A percentile compares a stretch with the other conserved stretches of the same genome.
Evolutionary conservation across 2,329 filamentous ascomycete genomes (phyloP).

Genomic region (Zopfia rhizophila): DNA sequence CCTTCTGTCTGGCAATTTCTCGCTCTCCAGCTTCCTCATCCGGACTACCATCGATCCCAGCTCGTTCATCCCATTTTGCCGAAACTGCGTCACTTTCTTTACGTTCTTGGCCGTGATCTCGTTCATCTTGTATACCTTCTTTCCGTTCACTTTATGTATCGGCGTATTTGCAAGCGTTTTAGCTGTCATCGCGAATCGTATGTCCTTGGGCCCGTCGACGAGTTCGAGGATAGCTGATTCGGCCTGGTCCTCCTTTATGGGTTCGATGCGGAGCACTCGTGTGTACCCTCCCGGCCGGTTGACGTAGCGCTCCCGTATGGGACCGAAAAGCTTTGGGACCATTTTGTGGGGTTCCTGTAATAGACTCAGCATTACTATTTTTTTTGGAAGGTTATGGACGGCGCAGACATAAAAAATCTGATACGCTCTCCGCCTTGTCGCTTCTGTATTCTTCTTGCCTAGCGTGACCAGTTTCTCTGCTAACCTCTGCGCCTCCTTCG

Average conservation of each 20-base stretch:
- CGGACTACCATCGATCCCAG: constrained; percentile 70
- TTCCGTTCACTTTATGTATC: too few relatives aligned
- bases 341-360: constrained; percentile 72
- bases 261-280: constrained; percentile 90
- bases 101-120: constrained; percentile 82
- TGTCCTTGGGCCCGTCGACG: constrained; percentile 92
- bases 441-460: constrained; percentile 91
- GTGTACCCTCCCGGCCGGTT: constrained; percentile 91
- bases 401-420: constrained; percentile 83
- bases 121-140: constrained; percentile 69
- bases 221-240: constrained; percentile 91
- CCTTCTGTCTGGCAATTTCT: constrained; percentile 39
- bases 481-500: constrained; percentile 93
- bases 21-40: constrained; percentile 37
- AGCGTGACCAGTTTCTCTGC: constrained; percentile 95
- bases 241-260: constrained; percentile 87
- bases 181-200: constrained; percentile 94
- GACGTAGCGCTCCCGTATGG: constrained; percentile 81
- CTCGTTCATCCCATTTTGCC: constrained; percentile 71
- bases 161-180: constrained; percentile 76
- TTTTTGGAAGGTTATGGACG: not conserved
- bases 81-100: constrained; percentile 82
- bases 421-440: constrained; percentile 77
- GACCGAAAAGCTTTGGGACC: constrained; percentile 88
- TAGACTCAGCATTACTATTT: constrained; percentile 8